These are phyloP conservation scores for Bassia scoparia DNA, from an alignment of 148 eudicot species.

Conservation along the genomic window DNA sequence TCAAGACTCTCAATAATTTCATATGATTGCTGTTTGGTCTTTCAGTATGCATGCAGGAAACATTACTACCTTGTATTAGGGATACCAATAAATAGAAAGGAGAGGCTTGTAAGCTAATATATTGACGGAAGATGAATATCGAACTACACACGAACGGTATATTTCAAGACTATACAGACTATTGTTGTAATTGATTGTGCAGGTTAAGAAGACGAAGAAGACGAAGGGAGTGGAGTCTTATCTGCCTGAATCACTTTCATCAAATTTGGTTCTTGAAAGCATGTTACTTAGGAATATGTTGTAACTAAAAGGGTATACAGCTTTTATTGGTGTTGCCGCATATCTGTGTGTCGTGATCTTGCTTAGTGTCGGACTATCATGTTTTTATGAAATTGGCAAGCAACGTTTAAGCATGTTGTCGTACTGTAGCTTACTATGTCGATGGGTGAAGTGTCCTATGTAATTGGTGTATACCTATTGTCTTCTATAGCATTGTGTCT, in stretches of 20 bases:
- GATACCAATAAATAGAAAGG: too few relatives aligned
- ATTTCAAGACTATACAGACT: slow-evolving; percentile 23
- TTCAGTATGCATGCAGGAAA: slow-evolving; percentile 92
- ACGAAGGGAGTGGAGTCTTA: slow-evolving; percentile 56
- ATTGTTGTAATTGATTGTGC: slow-evolving; percentile 36
- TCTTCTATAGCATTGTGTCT: too few relatives aligned
- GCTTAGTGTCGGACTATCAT: too few relatives aligned
- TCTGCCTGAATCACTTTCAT: slow-evolving; percentile 44
- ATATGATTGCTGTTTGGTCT: slow-evolving; percentile 4
- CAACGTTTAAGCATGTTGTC: too few relatives aligned
- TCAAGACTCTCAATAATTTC: not conserved
- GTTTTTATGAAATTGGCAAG: too few relatives aligned
- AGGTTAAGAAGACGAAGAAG: slow-evolving; percentile 43
- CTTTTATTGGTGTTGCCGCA: slow-evolving; percentile 14
- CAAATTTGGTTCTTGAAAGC: slow-evolving; percentile 26
- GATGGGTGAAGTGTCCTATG: too few relatives aligned
- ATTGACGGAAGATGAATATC: too few relatives aligned
- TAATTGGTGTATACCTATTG: too few relatives aligned
- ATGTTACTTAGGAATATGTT: slow-evolving; percentile 3
- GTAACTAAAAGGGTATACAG: slow-evolving; percentile 2
- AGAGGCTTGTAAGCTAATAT: too few relatives aligned
- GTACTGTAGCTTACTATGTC: too few relatives aligned
- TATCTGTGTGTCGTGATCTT: not conserved
- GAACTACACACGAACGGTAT: slow-evolving; percentile 84
- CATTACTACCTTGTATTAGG: slow-evolving; percentile 73